Percentiles rank a stretch among this genome's conserved stretches.
These are phyloP conservation scores for Guadua angustifolia DNA, from an alignment of 176 grass and related monocot species.

Conservation along the genomic window DNA sequence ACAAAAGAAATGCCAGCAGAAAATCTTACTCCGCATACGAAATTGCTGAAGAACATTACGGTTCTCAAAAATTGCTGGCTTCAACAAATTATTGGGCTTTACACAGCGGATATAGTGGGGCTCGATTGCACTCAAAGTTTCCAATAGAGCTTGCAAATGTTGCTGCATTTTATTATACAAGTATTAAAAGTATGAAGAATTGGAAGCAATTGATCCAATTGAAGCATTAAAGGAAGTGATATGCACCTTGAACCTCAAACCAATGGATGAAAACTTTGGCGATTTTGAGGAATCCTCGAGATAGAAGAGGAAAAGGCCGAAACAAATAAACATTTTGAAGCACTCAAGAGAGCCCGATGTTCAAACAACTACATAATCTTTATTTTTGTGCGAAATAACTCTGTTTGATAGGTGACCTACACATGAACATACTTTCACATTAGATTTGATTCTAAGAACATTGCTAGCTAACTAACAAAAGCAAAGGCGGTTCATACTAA, in stretches of 20 bases:
- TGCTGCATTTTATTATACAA: slow-evolving; percentile 66
- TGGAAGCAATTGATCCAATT: slow-evolving; percentile 29
- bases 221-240: slow-evolving; percentile 30
- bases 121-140: slow-evolving; percentile 89
- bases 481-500: slow-evolving; percentile 54
- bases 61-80: slow-evolving; percentile 94
- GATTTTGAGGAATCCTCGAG: slow-evolving; percentile 92
- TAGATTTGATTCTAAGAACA: slow-evolving; percentile 27
- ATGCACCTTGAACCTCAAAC: slow-evolving; percentile 87
- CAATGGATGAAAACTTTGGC: slow-evolving; percentile 99
- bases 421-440: slow-evolving; percentile 25
- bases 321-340: slow-evolving; percentile 84
- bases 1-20: slow-evolving; percentile 24
- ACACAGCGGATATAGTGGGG: slow-evolving; percentile 99
- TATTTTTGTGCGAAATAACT: slow-evolving; percentile 95
- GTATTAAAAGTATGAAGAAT: slow-evolving; percentile 25
- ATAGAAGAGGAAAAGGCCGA: slow-evolving; percentile 71
- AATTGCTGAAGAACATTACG: slow-evolving; percentile 95
- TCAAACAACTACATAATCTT: slow-evolving; percentile 99
- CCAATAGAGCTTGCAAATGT: slow-evolving; percentile 94
- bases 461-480: slow-evolving; percentile 17
- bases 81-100: slow-evolving; percentile 95
- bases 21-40: slow-evolving; percentile 89
- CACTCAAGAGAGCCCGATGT: slow-evolving; percentile 83
- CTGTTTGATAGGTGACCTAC: slow-evolving; percentile 96